Percentiles rank a stretch among this genome's conserved stretches.
Evolutionary conservation across 2,329 filamentous ascomycete genomes (phyloP).

Genomic region (Scedosporium boydii): DNA sequence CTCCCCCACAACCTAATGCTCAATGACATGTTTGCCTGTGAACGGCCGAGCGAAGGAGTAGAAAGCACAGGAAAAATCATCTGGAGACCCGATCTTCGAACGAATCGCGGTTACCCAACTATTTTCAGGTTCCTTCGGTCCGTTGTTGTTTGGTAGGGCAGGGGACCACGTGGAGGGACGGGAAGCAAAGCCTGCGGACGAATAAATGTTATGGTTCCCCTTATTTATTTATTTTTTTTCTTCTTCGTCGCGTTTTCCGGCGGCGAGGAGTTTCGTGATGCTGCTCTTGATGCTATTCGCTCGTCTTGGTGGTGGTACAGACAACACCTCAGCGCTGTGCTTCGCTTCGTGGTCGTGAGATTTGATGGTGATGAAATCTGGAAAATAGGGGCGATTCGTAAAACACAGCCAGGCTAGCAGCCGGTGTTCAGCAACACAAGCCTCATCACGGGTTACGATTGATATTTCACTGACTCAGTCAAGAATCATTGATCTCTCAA

Average conservation of each 20-base stretch:
- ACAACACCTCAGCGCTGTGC: background rate
- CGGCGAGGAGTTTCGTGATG: background rate
- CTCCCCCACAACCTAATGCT: background rate
- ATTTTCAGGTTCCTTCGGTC: background rate
- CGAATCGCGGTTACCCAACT: background rate
- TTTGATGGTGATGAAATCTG: background rate
- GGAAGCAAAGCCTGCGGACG: background rate
- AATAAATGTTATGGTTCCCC: background rate
- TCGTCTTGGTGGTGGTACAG: too few species aligned
- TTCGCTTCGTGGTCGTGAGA: background rate
- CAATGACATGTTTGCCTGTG: conserved; percentile 4
- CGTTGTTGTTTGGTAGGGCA: too few species aligned
- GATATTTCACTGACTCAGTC: too few species aligned
- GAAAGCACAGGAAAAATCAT: background rate
- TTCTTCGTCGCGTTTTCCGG: background rate
- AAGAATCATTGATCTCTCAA: too few species aligned
- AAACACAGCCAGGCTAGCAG: too few species aligned
- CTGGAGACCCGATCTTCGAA: background rate
- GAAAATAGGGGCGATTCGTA: background rate
- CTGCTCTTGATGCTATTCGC: background rate
- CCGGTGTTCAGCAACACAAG: too few species aligned
- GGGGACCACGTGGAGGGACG: conserved; percentile 4
- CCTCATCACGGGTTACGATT: too few species aligned
- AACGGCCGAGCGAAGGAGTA: background rate
- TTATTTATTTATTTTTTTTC: background rate